These are phyloP conservation scores for Blastobotrys muscicola DNA, from an alignment of 805 yeast genomes.

Conservation along the genomic window DNA sequence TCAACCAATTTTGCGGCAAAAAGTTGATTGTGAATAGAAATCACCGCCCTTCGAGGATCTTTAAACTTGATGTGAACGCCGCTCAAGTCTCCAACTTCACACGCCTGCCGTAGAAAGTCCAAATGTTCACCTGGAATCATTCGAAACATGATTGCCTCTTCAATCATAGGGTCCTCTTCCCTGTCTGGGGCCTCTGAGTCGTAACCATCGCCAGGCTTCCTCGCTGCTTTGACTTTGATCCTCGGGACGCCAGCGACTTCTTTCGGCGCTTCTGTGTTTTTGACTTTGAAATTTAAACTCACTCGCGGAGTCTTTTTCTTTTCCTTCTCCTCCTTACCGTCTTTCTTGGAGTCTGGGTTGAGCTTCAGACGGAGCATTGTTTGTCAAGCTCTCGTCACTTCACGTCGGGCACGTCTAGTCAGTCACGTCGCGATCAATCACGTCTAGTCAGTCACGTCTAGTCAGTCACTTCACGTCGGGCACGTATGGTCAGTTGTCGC, in stretches of 20 bases:
- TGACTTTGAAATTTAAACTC: slow-evolving; percentile 7
- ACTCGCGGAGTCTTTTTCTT: slow-evolving; percentile 4
- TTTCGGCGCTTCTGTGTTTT: not conserved
- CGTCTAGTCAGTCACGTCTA: too few species aligned
- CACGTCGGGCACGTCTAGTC: too few species aligned
- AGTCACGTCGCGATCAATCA: too few species aligned
- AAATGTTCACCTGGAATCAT: slow-evolving; percentile 56
- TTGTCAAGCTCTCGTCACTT: too few species aligned
- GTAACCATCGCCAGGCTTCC: slow-evolving; percentile 90
- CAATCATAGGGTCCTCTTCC: slow-evolving; percentile 89
- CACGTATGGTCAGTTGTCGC: too few species aligned
- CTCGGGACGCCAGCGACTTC: slow-evolving; percentile 27
- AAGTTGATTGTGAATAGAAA: slow-evolving; percentile 55
- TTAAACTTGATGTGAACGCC: slow-evolving; percentile 74
- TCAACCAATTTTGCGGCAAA: slow-evolving; percentile 85
- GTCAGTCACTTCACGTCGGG: too few species aligned
- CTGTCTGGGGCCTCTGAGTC: slow-evolving; percentile 94
- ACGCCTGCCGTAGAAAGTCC: slow-evolving; percentile 66
- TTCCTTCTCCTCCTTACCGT: slow-evolving; percentile 3
- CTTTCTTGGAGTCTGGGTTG: slow-evolving; percentile 12
- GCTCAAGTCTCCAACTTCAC: slow-evolving; percentile 55
- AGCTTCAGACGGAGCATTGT: slow-evolving; percentile 23
- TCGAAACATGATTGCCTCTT: slow-evolving; percentile 75
- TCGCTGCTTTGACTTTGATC: slow-evolving; percentile 45
- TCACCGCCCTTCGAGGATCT: slow-evolving; percentile 69